Evolutionary conservation across 2,329 filamentous ascomycete genomes (phyloP).

Genomic region (Aspergillus texensis): DNA sequence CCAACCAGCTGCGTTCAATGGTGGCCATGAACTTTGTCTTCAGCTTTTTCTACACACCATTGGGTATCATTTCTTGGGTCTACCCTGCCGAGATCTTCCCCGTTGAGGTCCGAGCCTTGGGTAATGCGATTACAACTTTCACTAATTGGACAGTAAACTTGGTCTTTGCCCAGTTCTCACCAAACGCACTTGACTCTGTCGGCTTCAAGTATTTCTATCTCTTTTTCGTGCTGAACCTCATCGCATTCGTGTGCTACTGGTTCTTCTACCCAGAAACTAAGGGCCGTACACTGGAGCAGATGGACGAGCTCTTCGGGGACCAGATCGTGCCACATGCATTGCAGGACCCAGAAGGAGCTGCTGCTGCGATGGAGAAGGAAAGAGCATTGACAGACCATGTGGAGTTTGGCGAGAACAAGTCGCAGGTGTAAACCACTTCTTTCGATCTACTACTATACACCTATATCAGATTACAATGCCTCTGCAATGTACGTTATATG

Average conservation of each 20-base stretch:
- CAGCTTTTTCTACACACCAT: constrained; percentile 46
- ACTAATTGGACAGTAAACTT: constrained; percentile 50
- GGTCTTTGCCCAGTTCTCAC: constrained; percentile 53
- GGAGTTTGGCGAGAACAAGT: not conserved
- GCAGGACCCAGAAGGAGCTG: constrained; percentile 4
- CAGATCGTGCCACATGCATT: constrained; percentile 8
- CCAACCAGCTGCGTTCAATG: constrained; percentile 44
- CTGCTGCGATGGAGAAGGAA: constrained; percentile 1
- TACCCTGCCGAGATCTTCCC: constrained; percentile 51
- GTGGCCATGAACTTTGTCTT: constrained; percentile 52
- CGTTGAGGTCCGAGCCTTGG: constrained; percentile 42
- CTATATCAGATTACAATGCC: not conserved
- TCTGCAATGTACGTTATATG: not conserved
- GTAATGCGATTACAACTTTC: constrained; percentile 45
- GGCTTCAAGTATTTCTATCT: constrained; percentile 53
- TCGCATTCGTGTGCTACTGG: constrained; percentile 38
- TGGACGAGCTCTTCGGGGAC: constrained; percentile 30
- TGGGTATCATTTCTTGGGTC: constrained; percentile 48
- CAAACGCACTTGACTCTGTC: constrained; percentile 43
- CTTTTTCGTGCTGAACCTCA: constrained; percentile 51
- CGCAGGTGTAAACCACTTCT: not conserved
- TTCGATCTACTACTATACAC: not conserved
- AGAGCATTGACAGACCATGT: not conserved
- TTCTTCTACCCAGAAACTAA: constrained; percentile 39
- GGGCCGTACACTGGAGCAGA: constrained; percentile 32